A percentile compares a stretch with the other conserved stretches of the same genome.
Conservation (phyloP, 1,284 basidiomycete species). For the Pisolithus thermaeus region DNA sequence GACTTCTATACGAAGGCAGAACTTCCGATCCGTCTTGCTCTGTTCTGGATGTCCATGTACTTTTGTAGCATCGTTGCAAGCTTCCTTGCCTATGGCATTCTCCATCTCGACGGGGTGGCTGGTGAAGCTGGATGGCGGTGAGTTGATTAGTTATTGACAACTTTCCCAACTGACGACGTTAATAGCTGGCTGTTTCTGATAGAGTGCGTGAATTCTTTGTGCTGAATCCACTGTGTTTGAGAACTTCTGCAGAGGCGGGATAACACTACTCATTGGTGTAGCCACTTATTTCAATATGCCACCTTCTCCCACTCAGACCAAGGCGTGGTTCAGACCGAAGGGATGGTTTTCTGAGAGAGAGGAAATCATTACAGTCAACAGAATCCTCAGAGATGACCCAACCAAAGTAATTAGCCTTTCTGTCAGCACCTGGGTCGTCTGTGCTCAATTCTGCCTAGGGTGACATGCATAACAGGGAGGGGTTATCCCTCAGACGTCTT, state of each 20-base stretch:
- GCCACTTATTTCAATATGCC: too few species aligned
- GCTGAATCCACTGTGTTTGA: constrained; percentile 7
- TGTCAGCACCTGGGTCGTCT: too few species aligned
- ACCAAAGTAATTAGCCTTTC: too few species aligned
- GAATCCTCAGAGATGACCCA: too few species aligned
- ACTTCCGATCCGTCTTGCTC: constrained; percentile 58
- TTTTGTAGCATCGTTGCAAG: constrained; percentile 48
- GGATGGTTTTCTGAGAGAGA: too few species aligned
- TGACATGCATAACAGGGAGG: constrained; percentile 78
- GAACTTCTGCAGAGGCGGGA: constrained; percentile 31
- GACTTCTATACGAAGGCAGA: constrained; percentile 62
- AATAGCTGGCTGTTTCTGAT: constrained; percentile 23
- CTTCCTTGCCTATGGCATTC: constrained; percentile 64
- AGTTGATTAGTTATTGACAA: constrained; percentile 4
- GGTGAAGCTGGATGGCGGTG: constrained; percentile 58
- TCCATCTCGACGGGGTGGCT: too few species aligned
- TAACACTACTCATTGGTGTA: constrained; percentile 50
- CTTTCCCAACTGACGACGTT: neutral
- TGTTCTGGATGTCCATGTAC: constrained; percentile 58
- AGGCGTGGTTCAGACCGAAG: neutral
- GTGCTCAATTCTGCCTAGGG: constrained; percentile 27
- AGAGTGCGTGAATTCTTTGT: constrained; percentile 11
- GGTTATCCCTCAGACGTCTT: constrained; percentile 48
- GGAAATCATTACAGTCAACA: too few species aligned
- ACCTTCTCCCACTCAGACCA: too few species aligned